Conservation (phyloP, 2,329 filamentous ascomycete genomes). For the Ceratocystis destructans region DNA sequence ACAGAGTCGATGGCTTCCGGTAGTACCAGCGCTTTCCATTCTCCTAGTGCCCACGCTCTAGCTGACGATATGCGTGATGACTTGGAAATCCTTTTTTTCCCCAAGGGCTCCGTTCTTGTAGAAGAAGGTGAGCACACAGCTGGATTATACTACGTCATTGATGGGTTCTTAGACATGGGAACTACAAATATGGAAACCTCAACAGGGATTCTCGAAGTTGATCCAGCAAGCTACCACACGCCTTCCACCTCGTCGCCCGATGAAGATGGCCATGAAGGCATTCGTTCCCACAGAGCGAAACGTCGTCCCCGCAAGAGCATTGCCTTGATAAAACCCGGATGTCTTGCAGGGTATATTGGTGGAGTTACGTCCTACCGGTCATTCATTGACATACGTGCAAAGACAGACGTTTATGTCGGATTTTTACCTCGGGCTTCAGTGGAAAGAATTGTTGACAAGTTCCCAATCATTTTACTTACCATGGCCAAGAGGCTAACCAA, state of each 20-base stretch:
- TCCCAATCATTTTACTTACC: conserved; percentile 82
- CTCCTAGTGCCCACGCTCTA: conserved; percentile 51
- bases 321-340: conserved; percentile 86
- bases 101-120: conserved; percentile 82
- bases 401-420: conserved; percentile 95
- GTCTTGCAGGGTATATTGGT: conserved; percentile 84
- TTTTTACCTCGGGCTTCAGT: conserved; percentile 76
- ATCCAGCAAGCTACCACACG: conserved; percentile 16
- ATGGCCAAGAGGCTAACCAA: conserved; percentile 92
- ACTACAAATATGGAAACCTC: conserved; percentile 15
- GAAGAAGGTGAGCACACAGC: conserved; percentile 96
- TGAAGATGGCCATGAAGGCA: conserved; percentile 11
- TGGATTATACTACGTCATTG: conserved; percentile 91
- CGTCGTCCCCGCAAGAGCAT: conserved; percentile 51
- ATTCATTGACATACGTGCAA: conserved; percentile 91
- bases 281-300: conserved; percentile 33
- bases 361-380: conserved; percentile 91
- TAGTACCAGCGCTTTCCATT: conserved; percentile 45
- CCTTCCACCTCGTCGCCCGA: background rate
- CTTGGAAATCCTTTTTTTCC: conserved; percentile 94
- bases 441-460: conserved; percentile 82
- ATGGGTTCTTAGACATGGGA: conserved; percentile 80
- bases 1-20: conserved; percentile 71
- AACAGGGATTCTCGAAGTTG: conserved; percentile 18
- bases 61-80: conserved; percentile 78